Base-by-base conservation (phyloP, 2,329 filamentous ascomycete genomes). In the Penicillium sp. region DNA sequence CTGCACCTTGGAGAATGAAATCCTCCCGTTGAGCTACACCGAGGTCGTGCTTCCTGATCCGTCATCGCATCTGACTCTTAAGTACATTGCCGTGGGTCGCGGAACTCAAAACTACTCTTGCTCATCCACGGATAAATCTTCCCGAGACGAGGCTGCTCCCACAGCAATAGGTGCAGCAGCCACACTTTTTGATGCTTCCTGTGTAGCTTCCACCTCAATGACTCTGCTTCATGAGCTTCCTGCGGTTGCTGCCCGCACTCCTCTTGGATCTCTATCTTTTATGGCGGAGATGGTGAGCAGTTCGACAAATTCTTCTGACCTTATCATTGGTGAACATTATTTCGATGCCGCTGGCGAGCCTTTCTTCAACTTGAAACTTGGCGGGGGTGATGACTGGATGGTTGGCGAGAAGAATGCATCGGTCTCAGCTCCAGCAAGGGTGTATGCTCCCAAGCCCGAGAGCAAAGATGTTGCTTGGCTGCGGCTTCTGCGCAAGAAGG, bases 31-130 rank as follows among this genome's bases (percentile, higher is more conserved):
- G 12, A 51, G 57, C 26, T 50, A 62, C 8, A 61, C 64, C 15
- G 47, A 54, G 3, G 33, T 50, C 12, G 43, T 58, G 4, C 66
- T 76, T 2, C 67, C 72, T 13, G 29, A 29, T 6, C 71, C 71
- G 9, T 59, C 65, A 3, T 36, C 49, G 6, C 58, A 58, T 16
- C 49, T 72, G 34, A 61, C 55, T 8, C 73, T 81, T 45, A 69
- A 76, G 51, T 72, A 76, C 55, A 63, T 81, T 45, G 73, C 74
- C 6, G 56, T 79, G 18, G 79, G 78, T 49, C 66, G 71, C 23
- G 79, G 79, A 36, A 78, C 75, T 12, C 78, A 81, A 56, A 81
- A 80, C 68, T 81, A 79, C 61, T 76, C 74, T 15, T 81, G 78
- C 56, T 45, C 59, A 2, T 59, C 69, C 33, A 58, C 60, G 31